Percentiles rank a stretch among this genome's conserved stretches.
Conservation (phyloP, 108 stramenopile genomes). For the Fragilaria crotonensis region DNA sequence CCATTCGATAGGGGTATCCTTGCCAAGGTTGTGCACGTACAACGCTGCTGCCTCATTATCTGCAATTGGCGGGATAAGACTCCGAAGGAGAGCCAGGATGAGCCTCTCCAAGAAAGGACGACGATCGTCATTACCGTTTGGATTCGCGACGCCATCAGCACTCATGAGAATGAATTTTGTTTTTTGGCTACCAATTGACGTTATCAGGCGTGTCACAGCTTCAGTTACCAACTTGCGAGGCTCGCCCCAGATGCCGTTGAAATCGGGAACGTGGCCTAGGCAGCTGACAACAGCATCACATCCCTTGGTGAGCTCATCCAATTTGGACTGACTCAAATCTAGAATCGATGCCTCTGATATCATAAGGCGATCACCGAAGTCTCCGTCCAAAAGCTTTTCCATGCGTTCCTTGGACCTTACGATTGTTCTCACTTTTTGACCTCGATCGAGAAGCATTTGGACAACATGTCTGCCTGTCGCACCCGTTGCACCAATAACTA, state of each 20-base stretch:
- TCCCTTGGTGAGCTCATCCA: constrained; percentile 20
- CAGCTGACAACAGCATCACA: constrained; percentile 40
- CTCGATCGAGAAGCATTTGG: constrained; percentile 31
- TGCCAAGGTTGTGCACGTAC: constrained; percentile 14
- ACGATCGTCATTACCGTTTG: constrained; percentile 25
- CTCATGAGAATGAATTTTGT: constrained; percentile 50
- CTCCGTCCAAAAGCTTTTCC: constrained; percentile 6
- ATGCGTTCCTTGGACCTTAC: constrained; percentile 39
- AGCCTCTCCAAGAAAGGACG: constrained; percentile 24
- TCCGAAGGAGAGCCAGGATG: constrained; percentile 23
- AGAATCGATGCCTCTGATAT: constrained; percentile 43
- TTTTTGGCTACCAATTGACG: constrained; percentile 16
- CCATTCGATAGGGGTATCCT: constrained; percentile 18
- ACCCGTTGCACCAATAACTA: constrained; percentile 54
- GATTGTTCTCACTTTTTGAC: constrained; percentile 33
- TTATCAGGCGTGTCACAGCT: constrained; percentile 15
- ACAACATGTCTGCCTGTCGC: constrained; percentile 59
- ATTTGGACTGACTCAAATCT: constrained; percentile 28
- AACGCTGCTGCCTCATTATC: constrained; percentile 56
- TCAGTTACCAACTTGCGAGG: constrained; percentile 22
- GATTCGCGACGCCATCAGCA: constrained; percentile 44
- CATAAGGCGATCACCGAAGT: constrained; percentile 8
- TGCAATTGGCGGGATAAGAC: constrained; percentile 43
- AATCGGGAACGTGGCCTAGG: constrained; percentile 31
- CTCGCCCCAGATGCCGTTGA: constrained; percentile 30